Evolutionary conservation across 208 protist species (phyloP), one percentile per base, ranked within the genome.

Genomic region (Tritrichomonas foetus): DNA sequence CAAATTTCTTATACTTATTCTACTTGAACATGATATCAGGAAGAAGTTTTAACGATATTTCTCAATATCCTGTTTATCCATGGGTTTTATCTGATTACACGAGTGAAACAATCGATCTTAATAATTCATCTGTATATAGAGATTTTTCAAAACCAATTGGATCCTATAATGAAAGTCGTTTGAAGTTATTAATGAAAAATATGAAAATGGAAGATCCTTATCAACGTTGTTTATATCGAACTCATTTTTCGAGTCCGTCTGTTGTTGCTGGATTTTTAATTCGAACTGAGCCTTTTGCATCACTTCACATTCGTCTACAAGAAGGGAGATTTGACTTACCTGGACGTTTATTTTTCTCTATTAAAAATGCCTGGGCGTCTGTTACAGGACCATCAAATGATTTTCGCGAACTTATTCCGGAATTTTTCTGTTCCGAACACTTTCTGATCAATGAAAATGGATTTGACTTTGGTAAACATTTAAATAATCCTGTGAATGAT

Each of bases 1-100:
- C 33, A 1, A 93, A 93, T 36, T 93, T 53, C 33, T 9, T 33
- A 20, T 93, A 93, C n/a, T 50, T 93, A 8, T 53, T 44, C 1
- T 50, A 33, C 5, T 72, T 93, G 33, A 93, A 93, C 16, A 30
- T 53, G 8, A 39, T 69, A 22, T 25, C 55, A n/a, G 89, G 89
- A 30, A 41, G 89, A 93, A 49, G n/a, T 49, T 69, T 93, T 27
- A 66, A 93, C 36, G 89, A 93, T 50, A 30, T 93, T 74, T 41
- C n/a, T 14, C 98, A 99, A 96, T 99, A 99, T 96, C 98, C 98
- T 11, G 97, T 99, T 25, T 99, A 99, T 94, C 98, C 99, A 25
- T 99, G 98, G 98, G 95, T 99, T 30, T 93, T 96, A 13, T 49
- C 57, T 49, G 94, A 95, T 66, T 95, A 95, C 72, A 69, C 0